Evolutionary conservation across 305 asterid genomes (phyloP), one percentile per base, ranked within the genome.

Genomic region (Solanum hybrid): DNA sequence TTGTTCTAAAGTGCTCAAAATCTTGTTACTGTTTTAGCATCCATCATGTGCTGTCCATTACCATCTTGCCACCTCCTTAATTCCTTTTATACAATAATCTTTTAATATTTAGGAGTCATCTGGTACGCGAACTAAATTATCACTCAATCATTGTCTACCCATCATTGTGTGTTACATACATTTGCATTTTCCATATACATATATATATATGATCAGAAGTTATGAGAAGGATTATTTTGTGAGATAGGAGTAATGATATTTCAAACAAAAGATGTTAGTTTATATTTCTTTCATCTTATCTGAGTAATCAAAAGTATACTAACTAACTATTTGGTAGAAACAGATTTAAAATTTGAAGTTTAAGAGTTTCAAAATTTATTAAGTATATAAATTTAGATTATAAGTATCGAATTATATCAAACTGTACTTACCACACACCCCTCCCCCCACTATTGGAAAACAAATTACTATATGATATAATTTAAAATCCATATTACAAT

Each of bases 41-140:
- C 90, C 78, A 19, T 91, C 95, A 94, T 94, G 95, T 94, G 95
- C 90, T 56, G 24, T 80, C 92, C 95, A 94, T 91, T 90, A 88
- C 88, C 75, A 56, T 56, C 45, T 56, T 32, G 32, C 42, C 88
- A 85, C 88, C 88, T 85, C 27, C 34, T 80, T 75, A 73, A 75
- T 75, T 79, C 86, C 24, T 40, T 6, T 1, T 45, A 15, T 56
- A 56, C 15, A 42, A 29, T 29, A 40, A 29, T 9, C 26, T 81
- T 78, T 27, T 26, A 40, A 80, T 29, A 24, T 80, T 26, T 40
- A 15, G 4, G n/a, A 11, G 8, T 24, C 17, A 0, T 10, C 6
- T 11, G 8, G 0, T 69, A 4, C 2, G 17, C 17, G 4, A 10
- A 69, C 31, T 69, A 69, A 69, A 10, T 22, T 69, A 69, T 40